Percentiles rank a stretch among this genome's conserved stretches.
Evolutionary conservation across 495 filamentous ascomycete genomes (phyloP).

Genomic region (Hypomontagnella monticulosa): DNA sequence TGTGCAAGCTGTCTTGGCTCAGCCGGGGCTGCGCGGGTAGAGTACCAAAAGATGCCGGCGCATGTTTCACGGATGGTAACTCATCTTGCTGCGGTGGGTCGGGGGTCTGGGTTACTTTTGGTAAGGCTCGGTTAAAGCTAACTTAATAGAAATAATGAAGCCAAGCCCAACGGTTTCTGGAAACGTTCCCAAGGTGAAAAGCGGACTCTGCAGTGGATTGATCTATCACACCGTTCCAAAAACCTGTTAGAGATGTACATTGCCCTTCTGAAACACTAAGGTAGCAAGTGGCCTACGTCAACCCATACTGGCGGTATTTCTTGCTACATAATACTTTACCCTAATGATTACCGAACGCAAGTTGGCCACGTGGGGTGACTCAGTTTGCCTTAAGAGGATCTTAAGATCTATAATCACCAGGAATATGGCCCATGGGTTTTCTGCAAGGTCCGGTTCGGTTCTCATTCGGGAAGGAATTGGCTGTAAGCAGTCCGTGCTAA

Average conservation of each 20-base stretch:
- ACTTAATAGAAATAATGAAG: constrained; percentile 4
- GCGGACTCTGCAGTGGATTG: too few relatives aligned
- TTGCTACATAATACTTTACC: not conserved
- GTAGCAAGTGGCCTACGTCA: too few relatives aligned
- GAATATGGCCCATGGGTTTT: not conserved
- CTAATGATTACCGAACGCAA: constrained; percentile 1
- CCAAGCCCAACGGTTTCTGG: constrained; percentile 26
- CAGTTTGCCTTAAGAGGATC: constrained; percentile 17
- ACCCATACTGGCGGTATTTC: not conserved
- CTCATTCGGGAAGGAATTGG: constrained; percentile 24
- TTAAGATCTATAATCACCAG: constrained; percentile 24
- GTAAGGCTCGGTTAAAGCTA: constrained; percentile 33
- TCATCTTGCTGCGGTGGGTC: constrained; percentile 23
- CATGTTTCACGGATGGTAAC: constrained; percentile 29
- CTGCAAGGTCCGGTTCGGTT: not conserved
- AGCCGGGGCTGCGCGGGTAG: constrained; percentile 31
- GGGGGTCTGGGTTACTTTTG: too few relatives aligned
- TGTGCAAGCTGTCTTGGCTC: constrained; percentile 24
- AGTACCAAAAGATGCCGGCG: constrained; percentile 26
- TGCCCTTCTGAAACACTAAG: too few relatives aligned
- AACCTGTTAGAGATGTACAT: too few relatives aligned
- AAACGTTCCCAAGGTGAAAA: constrained; percentile 14
- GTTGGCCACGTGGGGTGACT: constrained; percentile 9
- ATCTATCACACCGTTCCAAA: too few relatives aligned
- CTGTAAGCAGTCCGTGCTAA: constrained; percentile 20